Conservation (phyloP, 192 early-diverging fungal genomes). For the Rhizoclosmatium globosum region DNA sequence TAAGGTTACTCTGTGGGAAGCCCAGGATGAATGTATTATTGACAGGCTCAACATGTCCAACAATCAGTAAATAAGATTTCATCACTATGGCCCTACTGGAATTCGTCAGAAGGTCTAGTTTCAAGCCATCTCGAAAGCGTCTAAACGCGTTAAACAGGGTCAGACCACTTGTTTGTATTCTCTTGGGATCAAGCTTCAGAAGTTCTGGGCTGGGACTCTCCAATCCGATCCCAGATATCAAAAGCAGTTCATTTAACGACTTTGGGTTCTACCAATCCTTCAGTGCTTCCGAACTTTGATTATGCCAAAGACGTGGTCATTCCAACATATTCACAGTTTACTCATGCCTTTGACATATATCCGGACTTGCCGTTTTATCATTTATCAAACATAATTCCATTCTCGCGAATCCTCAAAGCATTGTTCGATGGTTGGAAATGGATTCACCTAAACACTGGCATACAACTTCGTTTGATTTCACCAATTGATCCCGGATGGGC, state of each 20-base stretch:
- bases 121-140: background rate
- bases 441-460: too few relatives aligned
- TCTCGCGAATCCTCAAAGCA: too few relatives aligned
- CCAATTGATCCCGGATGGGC: slow-evolving; percentile 1
- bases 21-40: background rate
- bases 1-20: background rate
- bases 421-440: too few relatives aligned
- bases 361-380: background rate
- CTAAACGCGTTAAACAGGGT: slow-evolving; percentile 9
- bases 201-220: slow-evolving; percentile 38
- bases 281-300: background rate
- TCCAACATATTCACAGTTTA: slow-evolving; percentile 36
- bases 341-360: slow-evolving; percentile 6
- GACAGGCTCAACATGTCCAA: slow-evolving; percentile 10
- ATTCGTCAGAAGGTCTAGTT: background rate
- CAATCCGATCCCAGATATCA: slow-evolving; percentile 21
- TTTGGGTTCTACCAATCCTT: slow-evolving; percentile 20
- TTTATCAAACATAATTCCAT: slow-evolving; percentile 9
- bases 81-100: slow-evolving; percentile 20
- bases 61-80: background rate
- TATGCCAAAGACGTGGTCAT: slow-evolving; percentile 34
- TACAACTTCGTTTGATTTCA: too few relatives aligned
- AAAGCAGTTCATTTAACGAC: slow-evolving; percentile 31
- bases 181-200: slow-evolving; percentile 45
- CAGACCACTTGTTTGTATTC: slow-evolving; percentile 37